A percentile compares a stretch with the other conserved stretches of the same genome.
phyloP scores from a whole-genome alignment of 2,329 filamentous ascomycete species.

The Microsporum ferrugineum region DNA sequence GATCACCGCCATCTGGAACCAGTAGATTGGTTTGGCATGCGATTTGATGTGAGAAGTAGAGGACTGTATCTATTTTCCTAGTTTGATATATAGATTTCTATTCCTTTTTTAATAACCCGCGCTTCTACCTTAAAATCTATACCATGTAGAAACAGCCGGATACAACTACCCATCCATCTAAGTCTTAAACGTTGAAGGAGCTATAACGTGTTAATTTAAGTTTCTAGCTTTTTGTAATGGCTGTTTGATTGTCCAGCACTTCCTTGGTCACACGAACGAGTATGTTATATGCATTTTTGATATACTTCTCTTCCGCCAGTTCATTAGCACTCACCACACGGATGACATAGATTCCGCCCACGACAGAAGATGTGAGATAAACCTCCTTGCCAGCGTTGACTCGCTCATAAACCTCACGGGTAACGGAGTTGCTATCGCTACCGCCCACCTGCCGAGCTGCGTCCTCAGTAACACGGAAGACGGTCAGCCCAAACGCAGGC shows the following conservation, averaged over 20 bases:
- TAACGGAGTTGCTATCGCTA: conserved; percentile 26
- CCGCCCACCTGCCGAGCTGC: not conserved
- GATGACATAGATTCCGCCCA: conserved; percentile 65
- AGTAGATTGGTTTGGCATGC: not conserved
- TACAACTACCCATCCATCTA: too few species aligned
- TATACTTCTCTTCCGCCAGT: conserved; percentile 58
- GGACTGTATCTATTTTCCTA: not conserved
- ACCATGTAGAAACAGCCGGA: too few species aligned
- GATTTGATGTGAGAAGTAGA: not conserved
- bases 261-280: conserved; percentile 55
- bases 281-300: conserved; percentile 62
- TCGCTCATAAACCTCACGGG: conserved; percentile 61
- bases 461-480: conserved; percentile 52
- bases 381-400: conserved; percentile 66
- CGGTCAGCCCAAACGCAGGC: conserved; percentile 67
- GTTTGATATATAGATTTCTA: not conserved
- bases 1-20: not conserved
- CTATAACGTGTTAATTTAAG: not conserved
- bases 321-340: conserved; percentile 65
- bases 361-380: conserved; percentile 67
- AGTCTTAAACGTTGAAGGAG: too few species aligned
- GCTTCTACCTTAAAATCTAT: too few species aligned
- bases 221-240: not conserved
- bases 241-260: conserved; percentile 21
- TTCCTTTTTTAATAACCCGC: not conserved